Percentiles rank a stretch among this genome's conserved stretches.
phyloP scores from a whole-genome alignment of 2,329 filamentous ascomycete species.

The Penicillium crustosum region DNA sequence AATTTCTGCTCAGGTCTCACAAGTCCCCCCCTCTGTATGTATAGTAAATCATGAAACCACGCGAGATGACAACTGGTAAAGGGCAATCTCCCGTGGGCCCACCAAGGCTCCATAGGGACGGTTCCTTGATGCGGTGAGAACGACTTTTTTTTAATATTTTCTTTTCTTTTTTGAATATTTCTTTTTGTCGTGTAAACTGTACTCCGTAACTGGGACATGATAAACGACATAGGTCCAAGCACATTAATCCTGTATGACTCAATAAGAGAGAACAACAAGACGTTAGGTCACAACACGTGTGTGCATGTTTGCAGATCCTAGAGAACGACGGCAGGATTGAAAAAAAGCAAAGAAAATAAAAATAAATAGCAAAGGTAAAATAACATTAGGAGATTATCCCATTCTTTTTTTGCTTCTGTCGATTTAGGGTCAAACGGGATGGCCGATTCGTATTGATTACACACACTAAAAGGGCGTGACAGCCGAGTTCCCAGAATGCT shows the following conservation, averaged over 20 bases:
- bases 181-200: neutral
- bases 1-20: constrained; percentile 13
- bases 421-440: constrained; percentile 10
- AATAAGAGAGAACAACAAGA: neutral
- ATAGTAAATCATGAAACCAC: constrained; percentile 25
- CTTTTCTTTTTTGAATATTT: constrained; percentile 4
- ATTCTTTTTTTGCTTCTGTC: neutral
- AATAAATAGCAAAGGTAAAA: constrained; percentile 4
- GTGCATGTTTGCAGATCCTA: constrained; percentile 18
- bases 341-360: constrained; percentile 6
- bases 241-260: neutral
- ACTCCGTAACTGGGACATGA: neutral
- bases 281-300: constrained; percentile 5
- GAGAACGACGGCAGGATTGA: neutral
- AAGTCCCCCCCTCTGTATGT: constrained; percentile 9
- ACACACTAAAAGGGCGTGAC: constrained; percentile 2
- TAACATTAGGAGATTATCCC: constrained; percentile 1
- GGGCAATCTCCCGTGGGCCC: constrained; percentile 30
- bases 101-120: constrained; percentile 25
- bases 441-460: constrained; percentile 19
- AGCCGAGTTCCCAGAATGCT: constrained; percentile 7
- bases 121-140: constrained; percentile 26
- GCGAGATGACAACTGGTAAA: constrained; percentile 26
- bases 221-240: neutral
- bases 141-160: neutral